Base-by-base conservation (phyloP, 768 basidiomycete species). In the Naganishia vaughanmartiniae region DNA sequence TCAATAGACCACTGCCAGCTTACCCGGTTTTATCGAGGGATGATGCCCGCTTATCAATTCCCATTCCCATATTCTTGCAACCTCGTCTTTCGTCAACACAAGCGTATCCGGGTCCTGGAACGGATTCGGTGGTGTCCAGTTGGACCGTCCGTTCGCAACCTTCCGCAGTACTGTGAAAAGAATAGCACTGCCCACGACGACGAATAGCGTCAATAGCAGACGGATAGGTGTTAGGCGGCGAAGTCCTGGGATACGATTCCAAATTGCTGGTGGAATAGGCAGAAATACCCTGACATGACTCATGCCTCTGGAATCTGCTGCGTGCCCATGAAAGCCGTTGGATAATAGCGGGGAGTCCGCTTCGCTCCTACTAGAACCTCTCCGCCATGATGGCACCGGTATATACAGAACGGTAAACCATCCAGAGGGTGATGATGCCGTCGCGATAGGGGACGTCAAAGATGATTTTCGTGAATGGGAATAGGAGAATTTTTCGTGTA, bases 21-120 rank as follows among this genome's bases (percentile, higher is more conserved):
- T 30, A 72, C 67, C 60, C 33, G 42, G 33, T 69, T 87, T 85
- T 66, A 86, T 85, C 81, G 91, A 93, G 11, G 95, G 95, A 84
- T 93, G 93, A 82, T 96, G 93, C 0, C 96, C 96, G 73, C 91
- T 91, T 36, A 87, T 84, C 69, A 98, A 86, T 82, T 99, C 95
- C 93, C 93, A 98, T 71, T 88, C 84, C 94, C 94, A 98, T 81
- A 99, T 91, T 69, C 89, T 85, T 76, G 90, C 90, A 51, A 96
- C 79, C 77, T 97, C 93, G 69, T 90, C 80, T 28, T 73, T 72
- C 0, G 75, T 75, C 21, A 83, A 72, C 26, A 83, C 79, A 56
- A 74, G 65, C 26, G 81, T 81, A 65, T 76, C 74, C 5, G 79
- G 79, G 67, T 82, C 82, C 60, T 54, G 60, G 17, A 63, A 63